Evolutionary conservation across 805 yeast species (phyloP).

Genomic region (Monosporozyma aerobia): DNA sequence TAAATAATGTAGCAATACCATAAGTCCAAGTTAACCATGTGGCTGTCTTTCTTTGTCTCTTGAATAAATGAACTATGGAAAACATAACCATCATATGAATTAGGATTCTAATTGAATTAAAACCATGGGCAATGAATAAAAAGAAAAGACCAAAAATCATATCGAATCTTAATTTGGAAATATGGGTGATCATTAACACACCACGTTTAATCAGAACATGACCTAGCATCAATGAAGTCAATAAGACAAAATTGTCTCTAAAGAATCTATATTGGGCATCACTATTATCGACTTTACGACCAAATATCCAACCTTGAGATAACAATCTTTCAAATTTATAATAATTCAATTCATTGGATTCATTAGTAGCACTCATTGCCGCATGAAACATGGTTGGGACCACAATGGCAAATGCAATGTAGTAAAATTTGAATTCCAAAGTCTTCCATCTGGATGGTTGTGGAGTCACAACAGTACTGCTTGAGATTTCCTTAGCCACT

Average conservation of each 20-base stretch:
- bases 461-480: background rate
- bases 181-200: conserved; percentile 18
- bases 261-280: conserved; percentile 85
- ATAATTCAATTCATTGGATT: conserved; percentile 62
- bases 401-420: conserved; percentile 49
- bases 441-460: conserved; percentile 47
- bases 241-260: conserved; percentile 63
- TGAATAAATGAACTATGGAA: conserved; percentile 18
- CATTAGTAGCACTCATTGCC: conserved; percentile 72
- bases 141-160: conserved; percentile 60
- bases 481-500: background rate
- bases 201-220: conserved; percentile 47
- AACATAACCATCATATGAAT: conserved; percentile 50
- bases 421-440: conserved; percentile 63
- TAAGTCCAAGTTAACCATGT: conserved; percentile 56
- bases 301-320: conserved; percentile 81
- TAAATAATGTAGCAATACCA: conserved; percentile 67
- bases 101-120: conserved; percentile 53
- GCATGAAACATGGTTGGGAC: conserved; percentile 80
- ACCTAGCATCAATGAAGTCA: conserved; percentile 42
- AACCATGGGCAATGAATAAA: conserved; percentile 70
- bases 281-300: conserved; percentile 84
- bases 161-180: conserved; percentile 57
- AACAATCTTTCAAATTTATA: conserved; percentile 50
- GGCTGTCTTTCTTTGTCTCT: conserved; percentile 32